These are phyloP conservation scores for Pleurotus pulmonarius DNA, from an alignment of 768 basidiomycete species.

Conservation along the genomic window DNA sequence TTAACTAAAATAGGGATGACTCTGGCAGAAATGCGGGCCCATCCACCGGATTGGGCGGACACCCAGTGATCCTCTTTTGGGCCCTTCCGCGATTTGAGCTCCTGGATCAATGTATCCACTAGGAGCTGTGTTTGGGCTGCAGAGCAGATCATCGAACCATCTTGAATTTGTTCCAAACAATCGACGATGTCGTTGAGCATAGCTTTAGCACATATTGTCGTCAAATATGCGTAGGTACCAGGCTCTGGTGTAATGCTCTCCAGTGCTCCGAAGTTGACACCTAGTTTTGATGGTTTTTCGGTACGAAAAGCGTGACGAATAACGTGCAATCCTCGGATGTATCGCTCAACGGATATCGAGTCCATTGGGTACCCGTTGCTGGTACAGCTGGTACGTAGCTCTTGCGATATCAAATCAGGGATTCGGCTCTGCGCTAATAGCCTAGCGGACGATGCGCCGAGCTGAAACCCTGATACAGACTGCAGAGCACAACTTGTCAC, in stretches of 20 bases:
- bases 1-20: conserved; percentile 3
- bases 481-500: conserved; percentile 6
- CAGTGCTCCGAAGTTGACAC: neutral
- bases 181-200: conserved; percentile 8
- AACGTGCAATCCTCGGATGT: conserved; percentile 4
- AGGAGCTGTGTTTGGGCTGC: neutral
- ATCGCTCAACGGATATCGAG: conserved; percentile 3
- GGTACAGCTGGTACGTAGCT: too few species aligned
- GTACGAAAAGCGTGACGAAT: neutral
- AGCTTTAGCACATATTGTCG: conserved; percentile 2
- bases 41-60: neutral
- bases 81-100: conserved; percentile 4
- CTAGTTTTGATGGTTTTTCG: neutral
- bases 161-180: neutral
- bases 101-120: conserved; percentile 6
- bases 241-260: neutral
- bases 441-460: neutral
- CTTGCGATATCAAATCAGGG: too few species aligned
- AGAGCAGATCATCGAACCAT: neutral
- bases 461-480: conserved; percentile 6
- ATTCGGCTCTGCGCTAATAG: neutral
- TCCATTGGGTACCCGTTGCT: neutral
- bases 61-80: conserved; percentile 4
- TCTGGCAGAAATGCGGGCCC: conserved; percentile 1
- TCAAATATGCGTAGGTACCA: neutral